Conservation (phyloP, 176 grass and related monocot genomes). For the Triticum dicoccoides region DNA sequence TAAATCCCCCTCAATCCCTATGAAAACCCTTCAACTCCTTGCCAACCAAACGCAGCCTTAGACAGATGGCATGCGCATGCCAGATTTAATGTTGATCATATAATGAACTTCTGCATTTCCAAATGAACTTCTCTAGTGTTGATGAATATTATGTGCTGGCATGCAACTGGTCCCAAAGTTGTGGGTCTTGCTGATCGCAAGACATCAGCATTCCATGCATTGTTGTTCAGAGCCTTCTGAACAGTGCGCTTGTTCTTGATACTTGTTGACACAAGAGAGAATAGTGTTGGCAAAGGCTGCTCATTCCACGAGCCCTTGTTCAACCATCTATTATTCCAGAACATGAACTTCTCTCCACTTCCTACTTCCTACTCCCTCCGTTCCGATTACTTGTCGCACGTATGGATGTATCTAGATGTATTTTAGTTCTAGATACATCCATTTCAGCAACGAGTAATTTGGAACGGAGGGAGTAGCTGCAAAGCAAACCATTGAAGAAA, state of each 20-base stretch:
- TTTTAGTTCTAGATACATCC: too few relatives aligned
- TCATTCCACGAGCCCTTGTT: neutral
- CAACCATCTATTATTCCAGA: neutral
- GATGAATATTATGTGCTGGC: neutral
- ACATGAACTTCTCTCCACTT: neutral
- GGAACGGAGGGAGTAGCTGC: neutral
- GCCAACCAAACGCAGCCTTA: too few relatives aligned
- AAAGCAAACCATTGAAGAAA: neutral
- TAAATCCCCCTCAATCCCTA: too few relatives aligned
- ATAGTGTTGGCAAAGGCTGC: neutral
- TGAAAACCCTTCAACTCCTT: too few relatives aligned
- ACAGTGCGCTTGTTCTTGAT: neutral
- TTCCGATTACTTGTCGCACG: too few relatives aligned
- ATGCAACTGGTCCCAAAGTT: neutral
- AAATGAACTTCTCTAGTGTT: neutral
- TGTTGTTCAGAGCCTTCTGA: neutral
- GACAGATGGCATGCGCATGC: too few relatives aligned
- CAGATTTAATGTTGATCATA: too few relatives aligned
- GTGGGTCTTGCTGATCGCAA: neutral
- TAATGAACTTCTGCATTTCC: neutral
- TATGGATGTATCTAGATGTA: too few relatives aligned
- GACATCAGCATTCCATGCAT: neutral
- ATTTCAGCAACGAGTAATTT: too few relatives aligned
- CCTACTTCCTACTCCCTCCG: neutral
- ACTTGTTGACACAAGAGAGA: too few relatives aligned